Percentiles rank a stretch among this genome's conserved stretches.
Conservation (phyloP, 345 rosid species). For the Murraya koenigii region DNA sequence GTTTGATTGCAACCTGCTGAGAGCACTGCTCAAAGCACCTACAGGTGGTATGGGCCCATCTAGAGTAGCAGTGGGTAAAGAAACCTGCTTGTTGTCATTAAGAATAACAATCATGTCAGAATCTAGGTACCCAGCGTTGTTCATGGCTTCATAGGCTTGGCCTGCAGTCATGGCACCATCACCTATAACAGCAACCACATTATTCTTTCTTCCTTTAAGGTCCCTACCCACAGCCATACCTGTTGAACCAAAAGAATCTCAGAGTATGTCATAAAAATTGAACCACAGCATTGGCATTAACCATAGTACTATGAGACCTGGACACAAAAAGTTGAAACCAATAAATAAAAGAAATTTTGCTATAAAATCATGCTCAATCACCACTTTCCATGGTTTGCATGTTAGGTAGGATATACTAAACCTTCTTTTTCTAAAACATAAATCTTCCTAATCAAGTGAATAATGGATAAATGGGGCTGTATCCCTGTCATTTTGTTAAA, state of each 20-base stretch:
- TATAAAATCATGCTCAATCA: background rate
- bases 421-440: background rate
- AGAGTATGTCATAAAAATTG: background rate
- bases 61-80: conserved; percentile 86
- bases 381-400: background rate
- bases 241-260: conserved; percentile 24
- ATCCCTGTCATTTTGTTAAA: background rate
- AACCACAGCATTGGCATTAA: background rate
- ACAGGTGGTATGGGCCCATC: conserved; percentile 97
- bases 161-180: conserved; percentile 99
- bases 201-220: conserved; percentile 69
- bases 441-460: background rate
- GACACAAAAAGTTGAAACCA: background rate
- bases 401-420: background rate
- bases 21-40: conserved; percentile 98
- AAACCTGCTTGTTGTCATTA: conserved; percentile 97
- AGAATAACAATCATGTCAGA: conserved; percentile 97
- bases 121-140: conserved; percentile 94
- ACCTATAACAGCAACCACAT: conserved; percentile 82
- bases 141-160: conserved; percentile 99
- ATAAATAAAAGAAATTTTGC: background rate
- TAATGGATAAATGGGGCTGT: background rate
- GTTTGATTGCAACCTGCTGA: conserved; percentile 88
- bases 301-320: background rate
- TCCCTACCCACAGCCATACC: conserved; percentile 99